Evolutionary conservation across 345 rosid genomes (phyloP).

Genomic region (rapeseed (Brassica napus)): DNA sequence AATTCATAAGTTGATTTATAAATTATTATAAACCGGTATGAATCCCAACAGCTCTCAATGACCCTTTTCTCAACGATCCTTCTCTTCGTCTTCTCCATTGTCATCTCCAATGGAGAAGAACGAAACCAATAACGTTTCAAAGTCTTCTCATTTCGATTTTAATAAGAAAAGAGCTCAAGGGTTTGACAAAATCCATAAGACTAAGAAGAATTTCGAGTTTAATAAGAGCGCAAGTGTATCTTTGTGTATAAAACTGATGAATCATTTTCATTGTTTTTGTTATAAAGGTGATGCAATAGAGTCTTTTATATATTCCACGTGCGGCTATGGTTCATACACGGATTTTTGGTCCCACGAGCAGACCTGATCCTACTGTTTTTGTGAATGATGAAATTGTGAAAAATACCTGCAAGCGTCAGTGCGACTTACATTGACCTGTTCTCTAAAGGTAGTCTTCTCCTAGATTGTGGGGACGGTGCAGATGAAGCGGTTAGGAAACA

Average conservation of each 20-base stretch:
- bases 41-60: background rate
- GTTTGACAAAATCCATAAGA: constrained; percentile 46
- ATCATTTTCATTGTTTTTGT: constrained; percentile 1
- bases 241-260: constrained; percentile 6
- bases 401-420: constrained; percentile 89
- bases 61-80: constrained; percentile 32
- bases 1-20: too few relatives aligned
- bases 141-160: constrained; percentile 49
- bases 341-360: constrained; percentile 61
- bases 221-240: constrained; percentile 70
- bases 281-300: constrained; percentile 85
- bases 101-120: constrained; percentile 52
- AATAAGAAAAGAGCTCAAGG: constrained; percentile 81
- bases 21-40: too few relatives aligned
- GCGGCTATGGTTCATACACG: constrained; percentile 93
- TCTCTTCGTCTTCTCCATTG: constrained; percentile 46
- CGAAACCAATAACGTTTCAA: constrained; percentile 10
- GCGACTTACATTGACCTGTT: constrained; percentile 73
- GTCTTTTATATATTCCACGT: constrained; percentile 85
- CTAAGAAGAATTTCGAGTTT: constrained; percentile 70
- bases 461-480: constrained; percentile 96
- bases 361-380: constrained; percentile 61
- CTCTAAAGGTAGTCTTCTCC: constrained; percentile 72
- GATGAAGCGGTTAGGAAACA: constrained; percentile 63
- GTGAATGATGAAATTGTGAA: constrained; percentile 73